Base-by-base conservation (phyloP, 75 land plant species). In the Gnetum montanum region DNA sequence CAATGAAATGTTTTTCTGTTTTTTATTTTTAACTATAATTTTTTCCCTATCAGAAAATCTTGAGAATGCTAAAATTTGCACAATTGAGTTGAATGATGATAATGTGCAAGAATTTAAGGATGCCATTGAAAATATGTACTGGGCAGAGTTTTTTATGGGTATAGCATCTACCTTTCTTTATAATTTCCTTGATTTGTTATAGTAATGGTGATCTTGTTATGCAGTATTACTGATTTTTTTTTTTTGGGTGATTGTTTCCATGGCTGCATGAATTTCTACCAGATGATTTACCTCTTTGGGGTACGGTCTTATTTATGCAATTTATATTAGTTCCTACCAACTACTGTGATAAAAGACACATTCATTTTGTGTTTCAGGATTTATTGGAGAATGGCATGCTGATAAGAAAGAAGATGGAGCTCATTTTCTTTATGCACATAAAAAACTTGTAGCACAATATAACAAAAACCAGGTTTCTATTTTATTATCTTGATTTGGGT, bases 231-330 rank as follows among this genome's bases (percentile, higher is more conserved):
- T 24, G 47, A 19, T 18, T 30, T 53, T 33, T 22, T 4, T 4
- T 53, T 20, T 16, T 31, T 18, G 13, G 43, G 43, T 18, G 16
- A 41, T 41, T 15, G 43, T 15, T 3, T 41, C 36, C 15, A 12
- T 31, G 31, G 16, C 30, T 50, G 22, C 22, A 30, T 13, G 54
- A 34, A 30, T 53, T 8, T 5, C n/a, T 4, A 20, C 7, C 75
- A 94, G 96, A 93, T 73, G 98, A 89, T 62, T 67, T 93, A 69
- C 98, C 98, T 43, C 58, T 88, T 8, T 93, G 98, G 98, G 98
- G 98, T 93, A 93, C 27, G 44, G 31, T 33, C 20, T 61, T 31
- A 34, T 44, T 27, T 50, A 33, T 34, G 19, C 35, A 18, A 33
- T 70, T 23, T 22, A 25, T 49, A 31, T 25, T 8, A 10, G 31